A percentile compares a stretch with the other conserved stretches of the same genome.
phyloP scores from a whole-genome alignment of 257 asterid species.

The Dorcoceras hygrometricum region DNA sequence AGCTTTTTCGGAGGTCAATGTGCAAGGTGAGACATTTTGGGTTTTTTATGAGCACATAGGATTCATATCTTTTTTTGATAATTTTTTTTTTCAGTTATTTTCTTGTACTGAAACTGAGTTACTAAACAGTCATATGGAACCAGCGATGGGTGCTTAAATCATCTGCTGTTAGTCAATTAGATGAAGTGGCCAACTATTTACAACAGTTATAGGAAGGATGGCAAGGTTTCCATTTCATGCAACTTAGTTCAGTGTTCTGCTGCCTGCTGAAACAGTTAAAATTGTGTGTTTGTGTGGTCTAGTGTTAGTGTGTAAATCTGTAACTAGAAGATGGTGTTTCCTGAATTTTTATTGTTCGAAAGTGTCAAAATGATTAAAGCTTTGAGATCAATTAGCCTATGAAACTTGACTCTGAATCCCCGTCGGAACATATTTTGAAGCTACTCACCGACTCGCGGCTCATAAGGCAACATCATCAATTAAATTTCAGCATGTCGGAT shows the following conservation, averaged over 20 bases:
- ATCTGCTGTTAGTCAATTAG: background rate
- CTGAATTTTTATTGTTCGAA: background rate
- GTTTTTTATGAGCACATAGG: background rate
- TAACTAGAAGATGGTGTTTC: background rate
- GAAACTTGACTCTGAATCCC: constrained; percentile 5
- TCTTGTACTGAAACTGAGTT: background rate
- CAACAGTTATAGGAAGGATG: background rate
- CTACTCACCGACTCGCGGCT: background rate
- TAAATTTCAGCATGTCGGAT: background rate
- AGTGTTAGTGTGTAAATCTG: background rate
- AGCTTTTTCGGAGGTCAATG: constrained; percentile 11
- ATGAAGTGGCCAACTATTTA: background rate
- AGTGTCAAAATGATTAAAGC: constrained; percentile 10
- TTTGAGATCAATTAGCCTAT: background rate
- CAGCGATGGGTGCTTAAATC: background rate
- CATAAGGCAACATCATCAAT: background rate
- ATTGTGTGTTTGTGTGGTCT: background rate
- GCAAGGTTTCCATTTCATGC: background rate
- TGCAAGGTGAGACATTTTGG: constrained; percentile 7
- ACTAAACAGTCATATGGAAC: background rate
- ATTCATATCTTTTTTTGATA: too few relatives aligned
- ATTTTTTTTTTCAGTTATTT: too few relatives aligned
- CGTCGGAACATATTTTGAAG: background rate
- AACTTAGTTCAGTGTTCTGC: constrained; percentile 7
- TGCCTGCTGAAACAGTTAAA: background rate